Evolutionary conservation across 768 basidiomycete species (phyloP).

Genomic region (Tubosaeta brunneosetosa): DNA sequence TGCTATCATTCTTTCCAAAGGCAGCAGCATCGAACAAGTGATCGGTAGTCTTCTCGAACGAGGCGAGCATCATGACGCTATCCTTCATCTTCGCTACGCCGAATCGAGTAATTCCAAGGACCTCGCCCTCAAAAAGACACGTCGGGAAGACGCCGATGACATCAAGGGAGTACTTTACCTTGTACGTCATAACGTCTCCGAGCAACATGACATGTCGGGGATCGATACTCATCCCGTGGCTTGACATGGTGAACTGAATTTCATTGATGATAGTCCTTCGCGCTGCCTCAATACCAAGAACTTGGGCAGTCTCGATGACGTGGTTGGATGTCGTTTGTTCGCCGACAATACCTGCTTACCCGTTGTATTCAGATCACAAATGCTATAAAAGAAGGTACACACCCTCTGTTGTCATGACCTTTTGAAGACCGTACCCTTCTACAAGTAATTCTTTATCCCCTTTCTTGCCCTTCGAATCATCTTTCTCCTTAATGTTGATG

Average conservation of each 20-base stretch:
- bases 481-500: constrained; percentile 92
- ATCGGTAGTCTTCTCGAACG: constrained; percentile 99
- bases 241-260: constrained; percentile 95
- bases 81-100: constrained; percentile 99
- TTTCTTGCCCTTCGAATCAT: constrained; percentile 72
- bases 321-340: constrained; percentile 93
- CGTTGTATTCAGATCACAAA: background rate
- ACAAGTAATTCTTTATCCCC: constrained; percentile 90
- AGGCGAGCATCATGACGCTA: constrained; percentile 96
- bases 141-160: background rate
- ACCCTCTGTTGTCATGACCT: constrained; percentile 98
- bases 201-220: constrained; percentile 98
- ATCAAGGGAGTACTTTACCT: constrained; percentile 44
- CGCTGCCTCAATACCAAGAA: constrained; percentile 98
- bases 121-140: constrained; percentile 66
- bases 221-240: constrained; percentile 97
- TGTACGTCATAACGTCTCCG: constrained; percentile 98
- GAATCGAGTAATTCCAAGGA: constrained; percentile 96
- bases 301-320: constrained; percentile 91
- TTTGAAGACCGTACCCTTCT: constrained; percentile 94
- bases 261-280: constrained; percentile 92
- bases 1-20: constrained; percentile 90
- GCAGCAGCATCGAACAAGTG: constrained; percentile 98
- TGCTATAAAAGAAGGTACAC: constrained; percentile 8
- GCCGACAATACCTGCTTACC: constrained; percentile 74